A percentile compares a stretch with the other conserved stretches of the same genome.
Evolutionary conservation across 2,329 filamentous ascomycete genomes (phyloP).

Genomic region (Amauroascus verrucosus): DNA sequence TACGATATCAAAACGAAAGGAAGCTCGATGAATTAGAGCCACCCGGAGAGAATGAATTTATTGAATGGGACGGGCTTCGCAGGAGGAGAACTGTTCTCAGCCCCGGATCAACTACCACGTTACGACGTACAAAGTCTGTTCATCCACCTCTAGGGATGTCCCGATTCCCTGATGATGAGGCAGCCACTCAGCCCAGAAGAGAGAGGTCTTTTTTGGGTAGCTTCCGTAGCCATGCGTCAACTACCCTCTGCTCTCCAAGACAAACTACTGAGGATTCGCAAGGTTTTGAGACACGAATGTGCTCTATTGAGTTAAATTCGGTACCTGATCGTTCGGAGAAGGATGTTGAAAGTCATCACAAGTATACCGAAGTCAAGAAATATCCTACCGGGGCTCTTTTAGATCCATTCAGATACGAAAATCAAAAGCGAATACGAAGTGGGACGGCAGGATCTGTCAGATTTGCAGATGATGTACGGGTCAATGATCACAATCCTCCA

Average conservation of each 20-base stretch:
- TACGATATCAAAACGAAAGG: slow-evolving; percentile 69
- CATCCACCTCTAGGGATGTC: slow-evolving; percentile 85
- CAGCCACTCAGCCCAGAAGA: slow-evolving; percentile 24
- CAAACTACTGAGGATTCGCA: background rate
- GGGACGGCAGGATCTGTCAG: slow-evolving; percentile 31
- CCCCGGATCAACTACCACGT: slow-evolving; percentile 34
- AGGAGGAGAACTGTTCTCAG: slow-evolving; percentile 54
- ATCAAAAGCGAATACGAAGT: slow-evolving; percentile 19
- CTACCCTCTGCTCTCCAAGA: slow-evolving; percentile 15
- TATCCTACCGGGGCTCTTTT: background rate
- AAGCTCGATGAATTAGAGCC: slow-evolving; percentile 59
- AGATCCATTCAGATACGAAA: slow-evolving; percentile 5
- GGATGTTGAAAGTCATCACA: background rate
- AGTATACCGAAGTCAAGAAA: background rate
- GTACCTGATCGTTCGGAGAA: background rate
- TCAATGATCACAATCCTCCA: slow-evolving; percentile 16
- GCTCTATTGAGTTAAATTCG: slow-evolving; percentile 5
- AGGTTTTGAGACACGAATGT: background rate
- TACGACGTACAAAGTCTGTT: slow-evolving; percentile 37
- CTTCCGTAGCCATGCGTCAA: slow-evolving; percentile 31
- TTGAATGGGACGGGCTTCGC: slow-evolving; percentile 87
- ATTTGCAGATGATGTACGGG: slow-evolving; percentile 11
- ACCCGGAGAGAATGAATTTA: slow-evolving; percentile 66
- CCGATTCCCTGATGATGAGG: slow-evolving; percentile 58
- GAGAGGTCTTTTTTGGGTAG: slow-evolving; percentile 31